phyloP scores from a whole-genome alignment of 371 early-diverging fungal genomes.

The Rhizopus arrhizus region DNA sequence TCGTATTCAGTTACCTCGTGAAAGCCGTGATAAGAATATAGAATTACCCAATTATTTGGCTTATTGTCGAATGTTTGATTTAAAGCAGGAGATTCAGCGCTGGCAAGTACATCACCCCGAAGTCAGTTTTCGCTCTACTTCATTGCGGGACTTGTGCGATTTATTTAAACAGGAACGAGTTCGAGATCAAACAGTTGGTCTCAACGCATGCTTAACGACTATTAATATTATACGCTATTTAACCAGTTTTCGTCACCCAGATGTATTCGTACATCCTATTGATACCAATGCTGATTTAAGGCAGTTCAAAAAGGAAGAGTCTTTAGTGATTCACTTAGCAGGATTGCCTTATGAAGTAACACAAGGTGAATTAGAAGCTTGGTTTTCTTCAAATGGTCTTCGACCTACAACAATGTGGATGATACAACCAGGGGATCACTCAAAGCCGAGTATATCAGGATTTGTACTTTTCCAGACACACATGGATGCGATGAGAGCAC shows the following conservation, averaged over 20 bases:
- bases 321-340: conserved; percentile 67
- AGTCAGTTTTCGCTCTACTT: conserved; percentile 54
- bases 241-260: conserved; percentile 54
- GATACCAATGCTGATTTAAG: conserved; percentile 66
- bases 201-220: conserved; percentile 65
- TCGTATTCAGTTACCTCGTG: conserved; percentile 72
- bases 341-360: conserved; percentile 66
- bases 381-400: conserved; percentile 64
- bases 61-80: conserved; percentile 71
- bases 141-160: conserved; percentile 67
- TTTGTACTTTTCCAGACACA: conserved; percentile 62
- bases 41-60: conserved; percentile 61
- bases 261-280: conserved; percentile 68
- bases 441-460: conserved; percentile 63
- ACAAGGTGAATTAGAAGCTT: conserved; percentile 67
- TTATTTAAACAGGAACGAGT: conserved; percentile 55
- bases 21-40: conserved; percentile 72
- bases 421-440: conserved; percentile 51
- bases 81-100: conserved; percentile 70
- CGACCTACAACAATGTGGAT: conserved; percentile 60
- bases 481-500: conserved; percentile 63
- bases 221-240: conserved; percentile 62
- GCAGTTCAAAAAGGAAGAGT: conserved; percentile 70
- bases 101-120: conserved; percentile 70
- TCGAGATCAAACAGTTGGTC: conserved; percentile 55